Conservation (phyloP, 176 grass and related monocot species). For the Oryza punctata region DNA sequence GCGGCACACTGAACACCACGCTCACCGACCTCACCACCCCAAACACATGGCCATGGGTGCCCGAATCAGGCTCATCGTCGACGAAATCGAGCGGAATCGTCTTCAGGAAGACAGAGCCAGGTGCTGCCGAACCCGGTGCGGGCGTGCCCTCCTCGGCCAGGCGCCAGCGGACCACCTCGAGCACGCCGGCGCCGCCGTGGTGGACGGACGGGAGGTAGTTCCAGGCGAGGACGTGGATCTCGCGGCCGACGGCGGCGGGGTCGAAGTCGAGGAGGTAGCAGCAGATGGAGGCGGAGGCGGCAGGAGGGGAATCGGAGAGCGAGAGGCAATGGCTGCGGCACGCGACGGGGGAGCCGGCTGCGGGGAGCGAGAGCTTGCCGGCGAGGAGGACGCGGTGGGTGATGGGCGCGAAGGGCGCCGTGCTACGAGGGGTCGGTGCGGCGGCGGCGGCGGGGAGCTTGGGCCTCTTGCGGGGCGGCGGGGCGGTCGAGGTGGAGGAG, state of each 20-base stretch:
- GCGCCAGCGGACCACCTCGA: conserved; percentile 82
- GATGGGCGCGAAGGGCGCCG: conserved; percentile 56
- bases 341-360: not conserved
- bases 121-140: not conserved
- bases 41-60: conserved; percentile 29
- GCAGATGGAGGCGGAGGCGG: conserved; percentile 47
- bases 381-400: conserved; percentile 49
- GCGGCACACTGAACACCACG: conserved; percentile 63
- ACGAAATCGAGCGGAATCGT: conserved; percentile 17
- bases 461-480: conserved; percentile 44
- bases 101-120: conserved; percentile 1
- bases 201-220: conserved; percentile 66
- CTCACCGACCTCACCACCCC: conserved; percentile 74
- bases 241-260: conserved; percentile 46
- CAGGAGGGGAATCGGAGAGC: conserved; percentile 46
- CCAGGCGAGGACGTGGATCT: conserved; percentile 75
- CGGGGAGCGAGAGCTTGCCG: conserved; percentile 59
- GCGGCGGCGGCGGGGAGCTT: conserved; percentile 29
- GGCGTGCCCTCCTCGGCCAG: conserved; percentile 18
- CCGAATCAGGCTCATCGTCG: conserved; percentile 1
- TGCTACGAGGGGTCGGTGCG: conserved; percentile 17
- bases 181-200: conserved; percentile 47
- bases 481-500: conserved; percentile 14
- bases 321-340: conserved; percentile 71
- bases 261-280: conserved; percentile 78